Percentiles rank a stretch among this genome's conserved stretches.
These are phyloP conservation scores for Pleurotus eryngii DNA, from an alignment of 768 basidiomycete genomes.

Conservation along the genomic window DNA sequence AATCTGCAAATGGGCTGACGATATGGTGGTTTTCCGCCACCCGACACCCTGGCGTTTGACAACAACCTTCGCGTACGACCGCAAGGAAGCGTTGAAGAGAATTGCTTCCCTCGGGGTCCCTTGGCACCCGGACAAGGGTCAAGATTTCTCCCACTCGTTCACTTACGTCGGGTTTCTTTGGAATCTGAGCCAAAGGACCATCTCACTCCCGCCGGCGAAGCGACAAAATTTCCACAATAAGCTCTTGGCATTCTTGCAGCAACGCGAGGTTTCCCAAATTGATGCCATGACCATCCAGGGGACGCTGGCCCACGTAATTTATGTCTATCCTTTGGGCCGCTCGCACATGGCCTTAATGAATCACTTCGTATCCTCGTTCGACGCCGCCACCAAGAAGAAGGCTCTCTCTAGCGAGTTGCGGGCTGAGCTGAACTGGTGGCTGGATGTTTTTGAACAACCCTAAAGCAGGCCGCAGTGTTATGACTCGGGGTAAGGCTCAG, in stretches of 20 bases:
- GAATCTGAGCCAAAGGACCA: constrained; percentile 21
- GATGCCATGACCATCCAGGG: constrained; percentile 22
- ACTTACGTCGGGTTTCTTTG: constrained; percentile 27
- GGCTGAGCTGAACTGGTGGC: constrained; percentile 29
- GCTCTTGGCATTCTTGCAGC: constrained; percentile 9
- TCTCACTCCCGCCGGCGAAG: constrained; percentile 24
- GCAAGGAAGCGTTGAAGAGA: background rate
- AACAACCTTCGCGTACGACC: background rate
- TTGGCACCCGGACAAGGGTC: constrained; percentile 20
- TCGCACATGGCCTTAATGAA: constrained; percentile 21
- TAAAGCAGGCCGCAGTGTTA: background rate
- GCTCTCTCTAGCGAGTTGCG: constrained; percentile 18
- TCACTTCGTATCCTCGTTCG: constrained; percentile 18
- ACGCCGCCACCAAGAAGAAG: constrained; percentile 10
- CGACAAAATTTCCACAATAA: constrained; percentile 17
- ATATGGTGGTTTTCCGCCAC: constrained; percentile 9
- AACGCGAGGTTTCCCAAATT: background rate
- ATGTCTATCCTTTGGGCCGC: constrained; percentile 18
- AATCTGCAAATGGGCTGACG: constrained; percentile 19
- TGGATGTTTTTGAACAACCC: background rate
- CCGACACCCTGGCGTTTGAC: background rate
- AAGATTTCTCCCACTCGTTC: constrained; percentile 11
- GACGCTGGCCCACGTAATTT: constrained; percentile 27
- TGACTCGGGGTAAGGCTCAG: background rate
- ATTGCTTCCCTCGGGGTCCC: constrained; percentile 11